A percentile compares a stretch with the other conserved stretches of the same genome.
Evolutionary conservation across 2,329 filamentous ascomycete genomes (phyloP).

Genomic region (Hypoxylon sp.): DNA sequence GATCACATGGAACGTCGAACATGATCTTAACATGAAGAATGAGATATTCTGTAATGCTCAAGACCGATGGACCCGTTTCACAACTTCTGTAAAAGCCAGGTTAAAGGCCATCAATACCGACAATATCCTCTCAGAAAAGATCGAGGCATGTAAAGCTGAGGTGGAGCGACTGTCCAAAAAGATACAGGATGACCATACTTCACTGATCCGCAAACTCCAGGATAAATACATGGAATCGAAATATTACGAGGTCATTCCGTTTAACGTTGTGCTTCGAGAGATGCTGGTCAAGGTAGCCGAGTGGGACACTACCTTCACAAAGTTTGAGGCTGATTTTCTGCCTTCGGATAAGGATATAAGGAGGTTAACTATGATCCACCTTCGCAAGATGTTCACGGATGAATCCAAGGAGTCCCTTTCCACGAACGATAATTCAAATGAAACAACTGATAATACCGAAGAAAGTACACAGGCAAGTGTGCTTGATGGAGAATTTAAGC

Average conservation of each 20-base stretch:
- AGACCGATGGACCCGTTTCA: slow-evolving; percentile 87
- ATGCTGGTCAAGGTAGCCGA: slow-evolving; percentile 94
- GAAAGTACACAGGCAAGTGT: slow-evolving; percentile 59
- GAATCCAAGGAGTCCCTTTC: slow-evolving; percentile 83
- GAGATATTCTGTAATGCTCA: slow-evolving; percentile 87
- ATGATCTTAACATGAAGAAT: slow-evolving; percentile 92
- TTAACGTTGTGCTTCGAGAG: slow-evolving; percentile 88
- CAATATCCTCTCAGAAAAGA: slow-evolving; percentile 88
- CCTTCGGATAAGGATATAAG: slow-evolving; percentile 96
- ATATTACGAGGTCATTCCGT: slow-evolving; percentile 96
- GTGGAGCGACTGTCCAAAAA: slow-evolving; percentile 83
- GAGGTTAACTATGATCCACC: slow-evolving; percentile 88
- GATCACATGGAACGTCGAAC: slow-evolving; percentile 98
- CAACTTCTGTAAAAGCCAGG: slow-evolving; percentile 85
- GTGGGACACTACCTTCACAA: slow-evolving; percentile 91
- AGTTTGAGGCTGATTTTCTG: slow-evolving; percentile 94
- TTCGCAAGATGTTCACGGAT: slow-evolving; percentile 95
- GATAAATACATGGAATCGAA: slow-evolving; percentile 93
- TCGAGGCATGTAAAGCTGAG: slow-evolving; percentile 84
- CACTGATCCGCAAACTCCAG: slow-evolving; percentile 83
- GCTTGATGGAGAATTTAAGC: slow-evolving; percentile 45
- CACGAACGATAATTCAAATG: slow-evolving; percentile 76
- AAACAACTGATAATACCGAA: slow-evolving; percentile 67
- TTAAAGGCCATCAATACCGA: slow-evolving; percentile 92
- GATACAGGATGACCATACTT: slow-evolving; percentile 85